Percentiles rank a stretch among this genome's conserved stretches.
Evolutionary conservation across 2,329 filamentous ascomycete species (phyloP).

Genomic region (Fusarium sp.): DNA sequence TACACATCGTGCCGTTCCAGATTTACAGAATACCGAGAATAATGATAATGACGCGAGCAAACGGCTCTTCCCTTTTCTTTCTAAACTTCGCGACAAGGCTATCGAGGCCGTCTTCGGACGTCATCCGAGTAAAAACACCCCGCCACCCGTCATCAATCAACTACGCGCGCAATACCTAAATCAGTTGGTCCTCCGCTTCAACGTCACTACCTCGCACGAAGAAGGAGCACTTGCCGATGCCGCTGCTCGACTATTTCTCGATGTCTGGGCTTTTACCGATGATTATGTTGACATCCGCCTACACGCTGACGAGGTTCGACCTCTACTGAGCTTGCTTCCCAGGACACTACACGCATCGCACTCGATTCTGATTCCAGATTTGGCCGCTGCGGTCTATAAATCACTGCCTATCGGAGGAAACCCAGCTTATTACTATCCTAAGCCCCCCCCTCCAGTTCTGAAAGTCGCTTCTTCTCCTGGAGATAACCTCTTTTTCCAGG

Average conservation of each 20-base stretch:
- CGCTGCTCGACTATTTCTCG: constrained; percentile 77
- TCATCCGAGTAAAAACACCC: constrained; percentile 46
- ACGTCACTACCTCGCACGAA: constrained; percentile 73
- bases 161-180: constrained; percentile 68
- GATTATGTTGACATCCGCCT: constrained; percentile 87
- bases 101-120: constrained; percentile 61
- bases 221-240: constrained; percentile 76
- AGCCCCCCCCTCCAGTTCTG: constrained; percentile 43
- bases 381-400: constrained; percentile 78
- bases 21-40: constrained; percentile 7
- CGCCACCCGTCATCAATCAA: constrained; percentile 41
- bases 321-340: constrained; percentile 81
- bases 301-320: constrained; percentile 77
- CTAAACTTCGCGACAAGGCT: constrained; percentile 59
- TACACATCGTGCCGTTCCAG: constrained; percentile 33
- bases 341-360: constrained; percentile 75
- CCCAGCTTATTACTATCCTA: constrained; percentile 28
- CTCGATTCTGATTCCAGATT: constrained; percentile 78
- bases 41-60: constrained; percentile 19
- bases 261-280: constrained; percentile 86
- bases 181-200: constrained; percentile 91
- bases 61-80: constrained; percentile 56
- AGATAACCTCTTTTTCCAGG: constrained; percentile 87
- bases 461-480: constrained; percentile 46
- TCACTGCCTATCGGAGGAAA: constrained; percentile 41